Percentiles rank a stretch among this genome's conserved stretches.
Evolutionary conservation across 495 filamentous ascomycete species (phyloP).

Genomic region (Daldinia decipiens): DNA sequence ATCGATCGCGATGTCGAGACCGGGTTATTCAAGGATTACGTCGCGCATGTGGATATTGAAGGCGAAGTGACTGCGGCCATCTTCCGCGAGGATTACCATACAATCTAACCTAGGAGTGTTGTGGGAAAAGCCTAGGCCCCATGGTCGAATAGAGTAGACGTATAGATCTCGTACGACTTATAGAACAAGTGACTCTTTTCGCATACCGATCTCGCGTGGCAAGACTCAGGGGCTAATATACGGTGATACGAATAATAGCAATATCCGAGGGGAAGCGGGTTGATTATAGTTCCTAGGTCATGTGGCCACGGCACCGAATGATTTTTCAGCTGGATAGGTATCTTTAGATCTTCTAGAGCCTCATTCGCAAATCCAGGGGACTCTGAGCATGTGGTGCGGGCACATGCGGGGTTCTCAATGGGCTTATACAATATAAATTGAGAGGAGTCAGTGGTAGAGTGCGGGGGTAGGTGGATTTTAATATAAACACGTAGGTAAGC

Average conservation of each 20-base stretch:
- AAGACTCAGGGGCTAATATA: conserved; percentile 5
- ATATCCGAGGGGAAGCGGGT: conserved; percentile 14
- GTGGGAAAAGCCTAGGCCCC: conserved; percentile 19
- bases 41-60: conserved; percentile 59
- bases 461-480: conserved; percentile 33
- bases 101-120: conserved; percentile 13
- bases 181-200: conserved; percentile 13
- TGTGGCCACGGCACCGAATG: conserved; percentile 15
- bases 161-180: conserved; percentile 21
- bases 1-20: conserved; percentile 65
- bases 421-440: conserved; percentile 27
- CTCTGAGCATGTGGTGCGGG: conserved; percentile 18
- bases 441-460: conserved; percentile 17
- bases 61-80: conserved; percentile 68
- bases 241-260: conserved; percentile 9
- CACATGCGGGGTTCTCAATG: conserved; percentile 33
- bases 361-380: conserved; percentile 23
- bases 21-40: conserved; percentile 64
- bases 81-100: conserved; percentile 64
- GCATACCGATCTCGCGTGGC: conserved; percentile 9
- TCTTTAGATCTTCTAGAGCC: conserved; percentile 25
- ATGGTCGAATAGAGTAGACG: conserved; percentile 5
- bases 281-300: conserved; percentile 18
- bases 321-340: background rate
- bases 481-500: conserved; percentile 38